Base-by-base conservation (phyloP, 108 stramenopile species). In the Fistulifera solaris region DNA sequence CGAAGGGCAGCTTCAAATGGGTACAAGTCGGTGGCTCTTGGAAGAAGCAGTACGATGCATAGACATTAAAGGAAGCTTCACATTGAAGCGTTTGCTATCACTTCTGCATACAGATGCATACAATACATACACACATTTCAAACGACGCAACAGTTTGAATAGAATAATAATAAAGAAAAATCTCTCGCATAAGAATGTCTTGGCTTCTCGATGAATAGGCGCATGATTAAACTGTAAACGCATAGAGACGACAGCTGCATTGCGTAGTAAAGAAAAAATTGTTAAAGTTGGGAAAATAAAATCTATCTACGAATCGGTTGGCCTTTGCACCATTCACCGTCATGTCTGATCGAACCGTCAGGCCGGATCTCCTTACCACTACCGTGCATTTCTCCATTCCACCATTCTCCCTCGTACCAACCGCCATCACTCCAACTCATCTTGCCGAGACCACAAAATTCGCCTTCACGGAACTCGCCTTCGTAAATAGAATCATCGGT, bases 401-500 rank as follows among this genome's bases (percentile, higher is more conserved):
- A 62, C 76, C 76, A 78, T 46, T 78, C 65, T 1, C 76, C 76
- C 6, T 67, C 66, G 44, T 75, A 75, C 72, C 72, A 73, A 1
- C 76, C 76, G 40, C 76, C 76, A 47, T 78, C 76, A 54, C 66
- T 68, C 72, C 72, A 73, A 22, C 66, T 62, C 69, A 75, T 71
- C 59, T 65, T 67, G 35, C 73, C 73, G 25, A 62, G 54, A 18
- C 73, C 72, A 54, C 69, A 70, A 42, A 78, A 78, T 35, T 68
- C 67, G 31, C 70, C 70, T 58, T 78, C 73, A 31, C 65, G 52
- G 43, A 78, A 74, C 48, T 78, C 77, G 3, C 73, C 73, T 50
- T 71, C 65, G 38, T 78, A 74, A 42, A 66, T 56, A 39, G 67
- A 68, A 18, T 65, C 61, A 43, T 74, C 77, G 1, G 68, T 61